A percentile compares a stretch with the other conserved stretches of the same genome.
Conservation (phyloP, 176 grass and related monocot genomes). For the Oryza longistaminata region DNA sequence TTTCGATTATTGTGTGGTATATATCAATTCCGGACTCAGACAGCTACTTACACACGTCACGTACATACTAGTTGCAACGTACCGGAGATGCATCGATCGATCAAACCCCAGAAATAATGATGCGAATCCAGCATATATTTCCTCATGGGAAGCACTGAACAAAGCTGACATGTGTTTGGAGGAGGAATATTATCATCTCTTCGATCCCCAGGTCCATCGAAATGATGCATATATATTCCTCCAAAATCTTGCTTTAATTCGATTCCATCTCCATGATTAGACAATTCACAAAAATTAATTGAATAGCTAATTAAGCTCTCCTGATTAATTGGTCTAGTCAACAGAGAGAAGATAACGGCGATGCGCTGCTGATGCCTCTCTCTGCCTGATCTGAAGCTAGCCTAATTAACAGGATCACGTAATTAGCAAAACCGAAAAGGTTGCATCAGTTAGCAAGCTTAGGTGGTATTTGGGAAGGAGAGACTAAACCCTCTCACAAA, state of each 20-base stretch:
- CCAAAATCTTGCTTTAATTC: not conserved
- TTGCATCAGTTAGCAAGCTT: not conserved
- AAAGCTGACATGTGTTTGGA: not conserved
- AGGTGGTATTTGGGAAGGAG: too few species aligned
- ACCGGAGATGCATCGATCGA: not conserved
- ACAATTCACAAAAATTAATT: not conserved
- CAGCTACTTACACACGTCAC: not conserved
- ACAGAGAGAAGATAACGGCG: not conserved
- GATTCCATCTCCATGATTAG: not conserved
- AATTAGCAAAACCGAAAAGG: not conserved
- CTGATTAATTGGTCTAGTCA: not conserved
- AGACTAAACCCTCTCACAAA: too few species aligned
- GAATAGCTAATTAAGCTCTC: not conserved
- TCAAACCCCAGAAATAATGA: not conserved
- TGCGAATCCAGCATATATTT: not conserved
- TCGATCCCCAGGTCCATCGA: not conserved
- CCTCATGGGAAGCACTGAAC: not conserved
- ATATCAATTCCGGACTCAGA: not conserved
- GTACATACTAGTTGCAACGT: not conserved
- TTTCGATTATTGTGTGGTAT: too few species aligned
- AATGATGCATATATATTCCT: not conserved
- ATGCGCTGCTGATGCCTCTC: not conserved
- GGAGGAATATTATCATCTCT: not conserved
- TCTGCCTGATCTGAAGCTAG: not conserved
- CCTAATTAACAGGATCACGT: not conserved